Conservation (phyloP, 805 yeast species). For the Nakazawaea molendinolei region DNA sequence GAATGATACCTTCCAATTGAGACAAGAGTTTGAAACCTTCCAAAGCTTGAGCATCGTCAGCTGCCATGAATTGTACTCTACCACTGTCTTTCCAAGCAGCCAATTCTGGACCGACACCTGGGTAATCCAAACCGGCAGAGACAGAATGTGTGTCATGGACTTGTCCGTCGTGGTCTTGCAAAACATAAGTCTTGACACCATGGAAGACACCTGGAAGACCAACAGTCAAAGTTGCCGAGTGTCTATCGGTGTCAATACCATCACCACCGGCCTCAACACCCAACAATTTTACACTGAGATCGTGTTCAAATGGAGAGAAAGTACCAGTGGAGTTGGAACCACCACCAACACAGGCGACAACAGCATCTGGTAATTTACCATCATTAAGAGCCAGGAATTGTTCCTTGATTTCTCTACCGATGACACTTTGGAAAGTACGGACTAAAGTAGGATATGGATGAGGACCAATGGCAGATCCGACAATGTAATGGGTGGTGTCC, state of each 20-base stretch:
- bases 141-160: constrained; percentile 97
- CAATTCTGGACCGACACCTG: constrained; percentile 98
- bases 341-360: constrained; percentile 99
- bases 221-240: constrained; percentile 91
- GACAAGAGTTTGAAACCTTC: constrained; percentile 84
- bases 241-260: constrained; percentile 82
- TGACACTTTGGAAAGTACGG: constrained; percentile 95
- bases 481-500: constrained; percentile 84
- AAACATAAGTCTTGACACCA: constrained; percentile 90
- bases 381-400: constrained; percentile 75
- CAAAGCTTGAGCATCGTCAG: constrained; percentile 92
- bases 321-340: constrained; percentile 96
- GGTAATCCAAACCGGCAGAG: constrained; percentile 97
- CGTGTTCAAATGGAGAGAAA: constrained; percentile 90
- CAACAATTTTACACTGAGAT: constrained; percentile 64
- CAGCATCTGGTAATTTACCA: constrained; percentile 84
- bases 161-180: constrained; percentile 92
- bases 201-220: constrained; percentile 98
- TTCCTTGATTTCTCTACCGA: constrained; percentile 90
- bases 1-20: constrained; percentile 95
- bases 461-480: constrained; percentile 98
- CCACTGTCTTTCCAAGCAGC: constrained; percentile 94
- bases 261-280: constrained; percentile 99
- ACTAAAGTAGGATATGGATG: constrained; percentile 98
- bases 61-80: constrained; percentile 85